Evolutionary conservation across 2,329 filamentous ascomycete species (phyloP), one percentile per base, ranked within the genome.

Genomic region (Rhinocladiella mackenziei): DNA sequence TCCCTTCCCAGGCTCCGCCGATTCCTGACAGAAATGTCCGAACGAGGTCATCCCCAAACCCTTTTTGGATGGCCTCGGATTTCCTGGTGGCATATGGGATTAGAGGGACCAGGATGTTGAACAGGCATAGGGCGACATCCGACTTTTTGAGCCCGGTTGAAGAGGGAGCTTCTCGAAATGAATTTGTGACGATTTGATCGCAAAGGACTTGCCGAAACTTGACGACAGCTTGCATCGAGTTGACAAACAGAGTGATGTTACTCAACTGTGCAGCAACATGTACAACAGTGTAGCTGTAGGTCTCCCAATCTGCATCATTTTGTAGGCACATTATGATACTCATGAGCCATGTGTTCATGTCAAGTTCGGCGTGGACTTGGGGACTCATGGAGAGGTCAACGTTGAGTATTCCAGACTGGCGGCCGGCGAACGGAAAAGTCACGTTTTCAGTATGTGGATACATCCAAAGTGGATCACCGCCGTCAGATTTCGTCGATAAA

Each of bases 251-350:
- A 9, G 86, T 83, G 59, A 92, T 88, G 57, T 98, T 98, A 63
- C 83, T 86, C 15, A 98, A 73, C 58, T 97, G 91, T 19, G 86
- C 84, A 1, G 88, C 86, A 7, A 96, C 70, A 62, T 95, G 86
- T 4, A 88, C 85, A 20, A 98, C 72, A 13, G 91, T 77, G 61
- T 91, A 96, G 64, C 87, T 91, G 70, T 94, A 95, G 1, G 94
- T 72, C 61, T 97, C 89, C 89, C 91, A 97, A 50, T 92, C 83
- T 35, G 80, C 78, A 29, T 83, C 84, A 43, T 81, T 76, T 53
- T 84, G 80, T 31, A 94, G 68, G n/a, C 92, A 69, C n/a, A 74
- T 73, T 18, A 87, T 77, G 26, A 94, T 73, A 8, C 81, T 75
- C 51, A 89, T 84, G n/a, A 94, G 73, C 85, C 88, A 95, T 29